Percentiles rank a stretch among this genome's conserved stretches.
These are phyloP conservation scores for Fusarium sp. DNA, from an alignment of 2,329 filamentous ascomycete species.

Conservation along the genomic window DNA sequence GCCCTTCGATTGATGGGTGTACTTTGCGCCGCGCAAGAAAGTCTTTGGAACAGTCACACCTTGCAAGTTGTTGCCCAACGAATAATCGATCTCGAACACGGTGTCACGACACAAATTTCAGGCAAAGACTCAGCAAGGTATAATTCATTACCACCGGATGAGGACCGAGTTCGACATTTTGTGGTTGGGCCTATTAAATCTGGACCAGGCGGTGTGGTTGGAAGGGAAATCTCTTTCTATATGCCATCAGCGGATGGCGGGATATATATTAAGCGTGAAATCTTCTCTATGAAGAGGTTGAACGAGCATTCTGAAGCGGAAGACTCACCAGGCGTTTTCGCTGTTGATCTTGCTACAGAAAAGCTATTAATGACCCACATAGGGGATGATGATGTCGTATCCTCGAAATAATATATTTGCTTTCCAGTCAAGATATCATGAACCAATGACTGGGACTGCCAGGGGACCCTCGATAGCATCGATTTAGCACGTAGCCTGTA, in stretches of 20 bases:
- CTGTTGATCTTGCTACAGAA: constrained; percentile 5
- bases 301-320: not conserved
- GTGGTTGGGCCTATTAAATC: constrained; percentile 13
- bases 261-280: constrained; percentile 12
- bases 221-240: constrained; percentile 17
- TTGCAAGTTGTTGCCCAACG: constrained; percentile 23
- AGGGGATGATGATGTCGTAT: not conserved
- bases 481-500: no score
- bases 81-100: constrained; percentile 23
- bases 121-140: not conserved
- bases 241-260: constrained; percentile 1
- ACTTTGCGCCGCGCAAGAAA: constrained; percentile 25
- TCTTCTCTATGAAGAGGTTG: not conserved
- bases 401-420: not conserved
- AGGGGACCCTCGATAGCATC: no score
- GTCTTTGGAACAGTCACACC: constrained; percentile 23
- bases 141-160: not conserved
- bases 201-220: not conserved
- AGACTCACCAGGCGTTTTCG: constrained; percentile 9
- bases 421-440: no score
- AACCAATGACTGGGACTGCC: no score
- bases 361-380: not conserved
- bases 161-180: constrained; percentile 22
- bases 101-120: not conserved
- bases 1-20: constrained; percentile 10